A percentile compares a stretch with the other conserved stretches of the same genome.
phyloP scores from a whole-genome alignment of 2,329 filamentous ascomycete species.

The Fusarium sp. region DNA sequence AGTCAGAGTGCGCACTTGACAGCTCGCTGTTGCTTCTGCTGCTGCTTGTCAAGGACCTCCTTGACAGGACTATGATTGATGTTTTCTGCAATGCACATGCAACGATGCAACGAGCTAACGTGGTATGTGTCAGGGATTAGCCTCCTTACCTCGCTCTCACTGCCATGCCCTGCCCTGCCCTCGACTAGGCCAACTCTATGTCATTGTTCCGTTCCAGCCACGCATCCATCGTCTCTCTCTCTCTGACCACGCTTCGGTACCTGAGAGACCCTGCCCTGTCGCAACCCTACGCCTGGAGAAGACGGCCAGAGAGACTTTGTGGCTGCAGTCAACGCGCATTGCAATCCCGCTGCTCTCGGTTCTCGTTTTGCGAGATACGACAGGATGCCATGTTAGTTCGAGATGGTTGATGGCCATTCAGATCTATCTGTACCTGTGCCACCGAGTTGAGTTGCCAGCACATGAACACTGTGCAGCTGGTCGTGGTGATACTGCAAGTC shows the following conservation, averaged over 20 bases:
- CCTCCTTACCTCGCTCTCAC: not conserved
- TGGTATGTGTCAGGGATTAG: constrained; percentile 17
- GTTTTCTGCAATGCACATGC: constrained; percentile 35
- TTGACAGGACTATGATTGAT: constrained; percentile 7
- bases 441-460: not conserved
- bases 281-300: not conserved
- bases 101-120: constrained; percentile 36
- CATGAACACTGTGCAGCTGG: not conserved
- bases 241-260: constrained; percentile 16
- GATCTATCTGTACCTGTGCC: not conserved
- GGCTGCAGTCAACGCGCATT: constrained; percentile 9
- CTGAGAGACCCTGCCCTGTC: constrained; percentile 1
- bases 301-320: not conserved
- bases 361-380: not conserved
- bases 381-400: not conserved
- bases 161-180: constrained; percentile 8
- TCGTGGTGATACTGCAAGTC: not conserved
- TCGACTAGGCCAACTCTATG: constrained; percentile 7
- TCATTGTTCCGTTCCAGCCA: constrained; percentile 24
- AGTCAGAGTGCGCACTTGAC: not conserved
- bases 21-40: not conserved
- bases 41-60: not conserved
- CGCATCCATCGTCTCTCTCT: constrained; percentile 14
- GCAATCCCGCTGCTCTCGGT: not conserved
- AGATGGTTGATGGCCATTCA: not conserved